A percentile compares a stretch with the other conserved stretches of the same genome.
Evolutionary conservation across 2,329 filamentous ascomycete species (phyloP).

Genomic region (Madurella fahalii): DNA sequence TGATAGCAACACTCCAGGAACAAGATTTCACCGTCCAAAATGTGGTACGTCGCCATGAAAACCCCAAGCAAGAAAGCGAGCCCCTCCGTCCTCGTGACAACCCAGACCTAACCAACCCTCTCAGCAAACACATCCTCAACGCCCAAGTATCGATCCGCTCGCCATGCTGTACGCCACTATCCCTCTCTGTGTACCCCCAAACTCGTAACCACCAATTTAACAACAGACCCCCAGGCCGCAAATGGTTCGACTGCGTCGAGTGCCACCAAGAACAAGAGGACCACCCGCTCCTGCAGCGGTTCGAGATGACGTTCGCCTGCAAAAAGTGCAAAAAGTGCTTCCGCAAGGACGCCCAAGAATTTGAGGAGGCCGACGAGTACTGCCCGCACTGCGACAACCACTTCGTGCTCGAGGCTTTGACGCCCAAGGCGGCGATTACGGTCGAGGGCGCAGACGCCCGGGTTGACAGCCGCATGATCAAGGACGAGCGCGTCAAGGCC

Average conservation of each 20-base stretch:
- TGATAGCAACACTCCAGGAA: background rate
- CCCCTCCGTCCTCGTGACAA: background rate
- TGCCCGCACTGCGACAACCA: conserved; percentile 99
- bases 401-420: conserved; percentile 85
- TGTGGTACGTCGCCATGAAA: conserved; percentile 26
- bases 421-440: conserved; percentile 75
- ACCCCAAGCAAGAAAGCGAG: background rate
- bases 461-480: conserved; percentile 85
- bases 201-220: background rate
- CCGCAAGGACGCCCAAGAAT: conserved; percentile 86
- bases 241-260: conserved; percentile 98
- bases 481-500: conserved; percentile 71
- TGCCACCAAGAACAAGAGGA: conserved; percentile 81
- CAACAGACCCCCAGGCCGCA: conserved; percentile 57
- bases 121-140: conserved; percentile 95
- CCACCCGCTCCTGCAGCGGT: conserved; percentile 70
- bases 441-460: conserved; percentile 89
- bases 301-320: conserved; percentile 93
- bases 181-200: background rate
- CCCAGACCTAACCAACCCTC: conserved; percentile 5
- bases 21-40: conserved; percentile 7
- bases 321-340: conserved; percentile 99
- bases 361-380: conserved; percentile 97
- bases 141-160: conserved; percentile 95
- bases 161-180: conserved; percentile 71